Conservation (phyloP, 352 stramenopile species). For the Globisporangium ultimum region DNA sequence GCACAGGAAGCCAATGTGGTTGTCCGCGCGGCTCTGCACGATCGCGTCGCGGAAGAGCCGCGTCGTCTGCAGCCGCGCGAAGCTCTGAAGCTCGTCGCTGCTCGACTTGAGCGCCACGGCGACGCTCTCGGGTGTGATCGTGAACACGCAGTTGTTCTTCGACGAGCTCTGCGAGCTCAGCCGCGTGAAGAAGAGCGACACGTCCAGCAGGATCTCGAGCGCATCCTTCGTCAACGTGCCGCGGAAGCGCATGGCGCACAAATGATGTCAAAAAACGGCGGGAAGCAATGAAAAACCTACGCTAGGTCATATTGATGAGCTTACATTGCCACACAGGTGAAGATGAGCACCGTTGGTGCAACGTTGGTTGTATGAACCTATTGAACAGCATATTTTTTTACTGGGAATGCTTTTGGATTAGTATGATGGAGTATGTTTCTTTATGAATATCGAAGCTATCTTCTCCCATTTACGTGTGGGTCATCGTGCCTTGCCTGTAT, state of each 20-base stretch:
- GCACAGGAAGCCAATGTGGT: slow-evolving; percentile 80
- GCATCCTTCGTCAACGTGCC: slow-evolving; percentile 72
- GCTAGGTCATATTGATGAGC: not conserved
- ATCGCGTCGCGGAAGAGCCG: slow-evolving; percentile 72
- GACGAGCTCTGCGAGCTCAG: slow-evolving; percentile 47
- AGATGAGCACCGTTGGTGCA: not conserved
- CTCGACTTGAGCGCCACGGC: slow-evolving; percentile 65
- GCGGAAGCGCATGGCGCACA: slow-evolving; percentile 68
- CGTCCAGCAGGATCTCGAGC: slow-evolving; percentile 73
- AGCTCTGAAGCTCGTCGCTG: slow-evolving; percentile 77
- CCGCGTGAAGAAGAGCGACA: slow-evolving; percentile 68
- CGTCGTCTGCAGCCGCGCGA: slow-evolving; percentile 56
- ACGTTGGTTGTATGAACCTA: not conserved
- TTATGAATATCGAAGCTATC: too few species aligned
- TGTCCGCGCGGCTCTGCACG: slow-evolving; percentile 69
- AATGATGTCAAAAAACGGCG: not conserved
- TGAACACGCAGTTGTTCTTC: slow-evolving; percentile 72
- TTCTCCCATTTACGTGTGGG: too few species aligned
- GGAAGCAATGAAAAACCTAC: not conserved
- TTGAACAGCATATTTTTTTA: not conserved
- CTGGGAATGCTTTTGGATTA: too few species aligned
- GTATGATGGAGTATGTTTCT: too few species aligned
- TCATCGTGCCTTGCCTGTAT: not conserved
- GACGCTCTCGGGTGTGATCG: slow-evolving; percentile 60
- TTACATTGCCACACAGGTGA: not conserved